phyloP scores from a whole-genome alignment of 805 yeast genomes.

The Candida pseudoglaebosa region DNA sequence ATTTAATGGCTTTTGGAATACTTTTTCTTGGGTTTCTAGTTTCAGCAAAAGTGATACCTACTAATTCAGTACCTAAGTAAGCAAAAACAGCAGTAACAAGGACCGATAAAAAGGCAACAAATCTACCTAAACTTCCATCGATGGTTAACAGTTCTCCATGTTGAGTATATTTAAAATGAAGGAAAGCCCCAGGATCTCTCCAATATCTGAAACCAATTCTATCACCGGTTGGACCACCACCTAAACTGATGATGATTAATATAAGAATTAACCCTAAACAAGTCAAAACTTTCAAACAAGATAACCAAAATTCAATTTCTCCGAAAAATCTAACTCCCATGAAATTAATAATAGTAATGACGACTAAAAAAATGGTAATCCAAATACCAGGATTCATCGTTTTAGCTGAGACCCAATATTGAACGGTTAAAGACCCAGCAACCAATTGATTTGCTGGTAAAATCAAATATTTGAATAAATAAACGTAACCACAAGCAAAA shows the following conservation, averaged over 20 bases:
- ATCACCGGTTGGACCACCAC: constrained; percentile 76
- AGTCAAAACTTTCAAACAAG: constrained; percentile 60
- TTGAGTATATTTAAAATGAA: constrained; percentile 42
- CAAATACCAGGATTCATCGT: constrained; percentile 55
- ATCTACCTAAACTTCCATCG: constrained; percentile 47
- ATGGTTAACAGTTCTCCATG: constrained; percentile 28
- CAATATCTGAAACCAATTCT: constrained; percentile 71
- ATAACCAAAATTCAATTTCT: constrained; percentile 61
- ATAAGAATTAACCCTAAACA: constrained; percentile 64
- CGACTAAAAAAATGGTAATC: constrained; percentile 45
- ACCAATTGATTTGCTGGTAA: constrained; percentile 63
- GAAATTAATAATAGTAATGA: constrained; percentile 39
- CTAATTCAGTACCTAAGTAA: constrained; percentile 64
- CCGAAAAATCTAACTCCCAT: constrained; percentile 51
- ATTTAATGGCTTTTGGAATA: constrained; percentile 67
- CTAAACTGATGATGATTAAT: constrained; percentile 62
- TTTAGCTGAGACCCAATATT: constrained; percentile 48
- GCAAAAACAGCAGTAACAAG: constrained; percentile 67
- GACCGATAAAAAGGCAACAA: constrained; percentile 59
- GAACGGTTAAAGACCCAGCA: constrained; percentile 53
- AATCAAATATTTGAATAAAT: constrained; percentile 51
- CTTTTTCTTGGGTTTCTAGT: constrained; percentile 60
- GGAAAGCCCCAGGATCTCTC: constrained; percentile 64
- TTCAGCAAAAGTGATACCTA: constrained; percentile 74
- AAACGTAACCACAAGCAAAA: constrained; percentile 64